These are phyloP conservation scores for Rubroboletus satanas DNA, from an alignment of 768 basidiomycete genomes.

Conservation along the genomic window DNA sequence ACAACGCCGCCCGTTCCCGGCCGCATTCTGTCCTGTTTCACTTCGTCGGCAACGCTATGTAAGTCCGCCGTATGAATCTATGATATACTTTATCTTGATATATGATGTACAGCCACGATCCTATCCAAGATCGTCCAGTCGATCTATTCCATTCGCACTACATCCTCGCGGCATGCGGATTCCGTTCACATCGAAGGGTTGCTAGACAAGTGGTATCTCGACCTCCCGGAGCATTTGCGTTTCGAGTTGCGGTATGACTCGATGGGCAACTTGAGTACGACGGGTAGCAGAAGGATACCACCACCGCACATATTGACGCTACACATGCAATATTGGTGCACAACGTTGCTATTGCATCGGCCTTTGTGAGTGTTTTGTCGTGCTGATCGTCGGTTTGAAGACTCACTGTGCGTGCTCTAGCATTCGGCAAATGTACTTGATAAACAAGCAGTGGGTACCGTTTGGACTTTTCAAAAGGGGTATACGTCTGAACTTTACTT, in stretches of 20 bases:
- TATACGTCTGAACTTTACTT: not conserved
- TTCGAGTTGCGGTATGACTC: conserved; percentile 49
- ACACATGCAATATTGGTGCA: conserved; percentile 87
- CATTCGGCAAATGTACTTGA: conserved; percentile 26
- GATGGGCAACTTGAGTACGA: conserved; percentile 26
- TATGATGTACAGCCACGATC: conserved; percentile 51
- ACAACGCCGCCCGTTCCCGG: conserved; percentile 36
- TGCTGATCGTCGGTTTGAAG: not conserved
- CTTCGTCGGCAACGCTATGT: conserved; percentile 71
- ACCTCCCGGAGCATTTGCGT: conserved; percentile 64
- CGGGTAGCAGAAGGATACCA: conserved; percentile 33
- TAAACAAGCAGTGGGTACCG: conserved; percentile 38
- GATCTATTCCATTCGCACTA: conserved; percentile 64
- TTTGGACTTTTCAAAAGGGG: not conserved
- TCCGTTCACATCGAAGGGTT: conserved; percentile 53
- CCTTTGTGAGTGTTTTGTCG: conserved; percentile 58
- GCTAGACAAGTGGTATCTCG: conserved; percentile 72
- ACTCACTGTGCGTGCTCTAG: conserved; percentile 12
- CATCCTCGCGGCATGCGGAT: conserved; percentile 54
- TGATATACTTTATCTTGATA: conserved; percentile 2
- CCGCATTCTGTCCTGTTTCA: conserved; percentile 69
- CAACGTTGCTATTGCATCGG: conserved; percentile 67
- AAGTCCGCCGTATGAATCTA: conserved; percentile 24
- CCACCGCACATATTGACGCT: conserved; percentile 68
- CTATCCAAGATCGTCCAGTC: conserved; percentile 64